Evolutionary conservation across 306 rosid genomes (phyloP), one percentile per base, ranked within the genome.

Genomic region (Cicer arietinum): DNA sequence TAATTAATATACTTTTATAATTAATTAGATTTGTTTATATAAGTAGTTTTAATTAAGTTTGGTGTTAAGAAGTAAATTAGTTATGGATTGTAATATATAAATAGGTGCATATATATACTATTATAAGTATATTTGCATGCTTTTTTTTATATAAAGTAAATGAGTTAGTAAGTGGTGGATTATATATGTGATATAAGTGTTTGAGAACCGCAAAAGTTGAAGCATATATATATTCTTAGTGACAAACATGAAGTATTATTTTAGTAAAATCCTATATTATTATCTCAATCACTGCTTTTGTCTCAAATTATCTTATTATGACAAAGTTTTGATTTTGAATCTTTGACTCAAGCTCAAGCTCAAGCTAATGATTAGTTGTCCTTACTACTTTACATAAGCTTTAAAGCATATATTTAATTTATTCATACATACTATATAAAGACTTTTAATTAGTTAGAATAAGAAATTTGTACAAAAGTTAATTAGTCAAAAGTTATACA

Each of bases 81-180:
- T 67, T 71, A 73, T 67, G 86, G 88, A 20, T 52, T 85, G 84
- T 83, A 86, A 81, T 74, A 77, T 77, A 80, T 30, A 25, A 2
- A 77, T 77, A 80, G 47, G 44, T 76, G 69, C 77, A 68, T 76
- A 57, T 74, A 68, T 76, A 57, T 74, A 41, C 44, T 44, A 35
- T 13, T 71, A 41, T 65, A n/a, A 37, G 60, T 48, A 70, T 52
- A 44, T 56, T 62, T 72, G 65, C 78, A 46, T 67, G 48, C 5
- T 54, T 54, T 68, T 68, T 70, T 8, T 42, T 39, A 3, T 43
- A 40, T 70, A 71, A 51, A 13, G 85, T 81, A 72, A 72, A 73
- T 75, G 53, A 46, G 61, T 63, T 59, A 1, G 46, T 68, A 2
- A 14, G 53, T 66, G 17, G 56, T 81, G 59, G 69, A 67, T 75